phyloP scores from a whole-genome alignment of 108 stramenopile species.

The Fragilariopsis cylindrus region DNA sequence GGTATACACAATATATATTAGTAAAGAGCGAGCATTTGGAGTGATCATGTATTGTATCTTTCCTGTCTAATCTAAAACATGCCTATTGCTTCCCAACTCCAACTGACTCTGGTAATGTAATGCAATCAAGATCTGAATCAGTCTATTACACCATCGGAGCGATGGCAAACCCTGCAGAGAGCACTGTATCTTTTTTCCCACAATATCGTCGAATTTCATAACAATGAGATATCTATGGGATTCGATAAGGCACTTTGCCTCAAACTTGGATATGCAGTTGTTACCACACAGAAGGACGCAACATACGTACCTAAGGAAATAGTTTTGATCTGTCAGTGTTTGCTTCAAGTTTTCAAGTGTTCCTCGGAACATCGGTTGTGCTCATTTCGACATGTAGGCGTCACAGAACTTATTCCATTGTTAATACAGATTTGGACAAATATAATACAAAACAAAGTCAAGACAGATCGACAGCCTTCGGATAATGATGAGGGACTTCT shows the following conservation, averaged over 20 bases:
- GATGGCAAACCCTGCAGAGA: conserved; percentile 23
- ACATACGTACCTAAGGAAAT: conserved; percentile 14
- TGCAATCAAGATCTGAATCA: conserved; percentile 28
- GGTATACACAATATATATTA: too few relatives aligned
- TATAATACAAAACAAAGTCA: not conserved
- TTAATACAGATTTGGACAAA: conserved; percentile 30
- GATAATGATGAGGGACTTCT: conserved; percentile 5
- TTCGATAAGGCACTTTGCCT: conserved; percentile 36
- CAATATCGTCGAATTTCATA: conserved; percentile 32
- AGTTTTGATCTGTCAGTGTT: conserved; percentile 25
- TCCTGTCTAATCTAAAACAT: too few relatives aligned
- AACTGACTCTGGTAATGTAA: too few relatives aligned
- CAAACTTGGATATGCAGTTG: conserved; percentile 41
- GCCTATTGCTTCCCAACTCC: too few relatives aligned
- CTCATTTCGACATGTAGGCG: conserved; percentile 42
- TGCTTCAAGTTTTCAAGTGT: conserved; percentile 33
- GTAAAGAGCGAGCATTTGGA: too few relatives aligned
- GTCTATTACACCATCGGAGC: conserved; percentile 30
- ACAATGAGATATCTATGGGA: conserved; percentile 39
- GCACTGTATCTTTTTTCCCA: conserved; percentile 33
- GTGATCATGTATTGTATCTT: too few relatives aligned
- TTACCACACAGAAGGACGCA: not conserved
- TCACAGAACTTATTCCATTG: conserved; percentile 38
- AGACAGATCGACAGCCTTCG: not conserved
- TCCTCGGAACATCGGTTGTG: conserved; percentile 27